Percentiles rank a stretch among this genome's conserved stretches.
These are phyloP conservation scores for Aegilops speltoides DNA, from an alignment of 176 grass and related monocot species.

Conservation along the genomic window DNA sequence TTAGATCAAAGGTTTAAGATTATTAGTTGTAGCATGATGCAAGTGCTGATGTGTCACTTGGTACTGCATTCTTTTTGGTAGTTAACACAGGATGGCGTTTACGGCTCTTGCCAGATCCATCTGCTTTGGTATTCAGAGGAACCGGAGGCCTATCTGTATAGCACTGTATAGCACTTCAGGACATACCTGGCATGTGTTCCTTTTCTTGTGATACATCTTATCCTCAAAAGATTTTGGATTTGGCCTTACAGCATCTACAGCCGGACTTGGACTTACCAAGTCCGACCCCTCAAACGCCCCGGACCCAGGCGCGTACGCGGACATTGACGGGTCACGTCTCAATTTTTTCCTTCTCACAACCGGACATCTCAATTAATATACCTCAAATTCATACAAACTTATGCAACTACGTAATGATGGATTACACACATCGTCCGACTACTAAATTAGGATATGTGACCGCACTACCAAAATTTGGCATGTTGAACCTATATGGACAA, in stretches of 20 bases:
- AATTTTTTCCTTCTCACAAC: too few relatives aligned
- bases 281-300: too few relatives aligned
- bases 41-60: not conserved
- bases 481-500: too few relatives aligned
- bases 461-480: too few relatives aligned
- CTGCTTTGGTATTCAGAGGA: not conserved
- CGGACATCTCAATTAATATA: too few relatives aligned
- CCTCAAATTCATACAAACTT: too few relatives aligned
- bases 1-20: not conserved
- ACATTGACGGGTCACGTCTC: too few relatives aligned
- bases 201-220: conserved; percentile 19
- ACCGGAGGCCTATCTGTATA: not conserved
- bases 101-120: not conserved
- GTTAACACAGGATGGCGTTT: not conserved
- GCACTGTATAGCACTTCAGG: not conserved
- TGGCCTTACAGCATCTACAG: not conserved
- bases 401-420: too few relatives aligned
- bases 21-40: not conserved
- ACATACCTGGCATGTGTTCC: not conserved
- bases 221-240: not conserved
- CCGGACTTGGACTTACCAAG: too few relatives aligned
- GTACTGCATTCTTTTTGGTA: not conserved
- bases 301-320: too few relatives aligned
- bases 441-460: too few relatives aligned
- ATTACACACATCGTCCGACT: too few relatives aligned